Conservation (phyloP, 192 early-diverging fungal species). For the Gonapodya sp. region DNA sequence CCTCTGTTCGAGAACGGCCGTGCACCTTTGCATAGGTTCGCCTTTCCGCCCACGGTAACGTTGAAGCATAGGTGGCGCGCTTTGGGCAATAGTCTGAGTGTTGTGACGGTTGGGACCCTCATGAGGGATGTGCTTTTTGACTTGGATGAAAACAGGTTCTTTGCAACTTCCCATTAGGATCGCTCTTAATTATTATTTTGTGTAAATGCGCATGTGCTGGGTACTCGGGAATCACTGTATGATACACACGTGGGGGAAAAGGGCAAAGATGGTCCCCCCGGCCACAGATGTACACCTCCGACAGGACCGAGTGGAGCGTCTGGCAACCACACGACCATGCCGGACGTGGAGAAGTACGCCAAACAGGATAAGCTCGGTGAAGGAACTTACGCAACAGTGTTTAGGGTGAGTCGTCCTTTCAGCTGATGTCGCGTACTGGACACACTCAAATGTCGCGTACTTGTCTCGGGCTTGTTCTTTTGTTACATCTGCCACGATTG, state of each 20-base stretch:
- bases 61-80: not conserved
- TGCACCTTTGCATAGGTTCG: not conserved
- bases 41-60: not conserved
- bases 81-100: not conserved
- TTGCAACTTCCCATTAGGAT: not conserved
- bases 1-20: not conserved
- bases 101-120: not conserved
- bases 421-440: too few species aligned
- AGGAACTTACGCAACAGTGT: slow-evolving; percentile 90
- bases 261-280: too few species aligned
- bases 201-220: too few species aligned
- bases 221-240: too few species aligned
- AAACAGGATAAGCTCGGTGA: slow-evolving; percentile 91
- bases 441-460: too few species aligned
- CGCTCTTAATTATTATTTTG: too few species aligned
- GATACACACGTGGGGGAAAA: too few species aligned
- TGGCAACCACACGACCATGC: not conserved
- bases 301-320: too few species aligned
- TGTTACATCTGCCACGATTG: too few species aligned
- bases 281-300: too few species aligned
- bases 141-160: not conserved
- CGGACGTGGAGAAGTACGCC: not conserved
- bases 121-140: not conserved
- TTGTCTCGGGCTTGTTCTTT: too few species aligned
- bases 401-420: slow-evolving; percentile 15